Conservation (phyloP, 164 flowering plant genomes). For the Dillenia suffruticosa region DNA sequence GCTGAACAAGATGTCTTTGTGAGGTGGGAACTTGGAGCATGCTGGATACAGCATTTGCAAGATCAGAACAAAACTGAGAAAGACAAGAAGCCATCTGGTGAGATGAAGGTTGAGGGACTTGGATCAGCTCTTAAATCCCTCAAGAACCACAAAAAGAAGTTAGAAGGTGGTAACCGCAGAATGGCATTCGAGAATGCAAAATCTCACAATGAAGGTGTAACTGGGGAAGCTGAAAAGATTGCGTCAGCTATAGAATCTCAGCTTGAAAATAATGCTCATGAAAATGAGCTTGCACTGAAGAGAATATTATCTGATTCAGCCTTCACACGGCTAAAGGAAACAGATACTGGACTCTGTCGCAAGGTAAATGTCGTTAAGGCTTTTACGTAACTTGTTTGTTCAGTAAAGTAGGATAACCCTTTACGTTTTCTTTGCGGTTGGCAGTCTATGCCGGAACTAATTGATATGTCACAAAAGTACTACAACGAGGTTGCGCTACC, state of each 20-base stretch:
- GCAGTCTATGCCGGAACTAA: constrained; percentile 80
- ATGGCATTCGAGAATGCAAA: constrained; percentile 28
- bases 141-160: constrained; percentile 59
- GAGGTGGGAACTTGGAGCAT: constrained; percentile 99
- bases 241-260: constrained; percentile 29
- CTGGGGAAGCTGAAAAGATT: constrained; percentile 37
- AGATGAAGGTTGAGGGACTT: constrained; percentile 91
- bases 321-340: constrained; percentile 76
- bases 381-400: constrained; percentile 5
- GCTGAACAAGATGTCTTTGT: constrained; percentile 36
- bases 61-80: constrained; percentile 88
- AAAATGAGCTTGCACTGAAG: constrained; percentile 57
- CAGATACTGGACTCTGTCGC: constrained; percentile 86
- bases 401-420: constrained; percentile 16
- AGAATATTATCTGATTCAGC: constrained; percentile 61
- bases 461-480: constrained; percentile 80
- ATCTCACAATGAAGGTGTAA: constrained; percentile 20
- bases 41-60: constrained; percentile 98
- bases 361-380: constrained; percentile 46
- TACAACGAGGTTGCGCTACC: constrained; percentile 91
- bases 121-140: constrained; percentile 79
- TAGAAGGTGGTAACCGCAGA: constrained; percentile 33
- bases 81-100: constrained; percentile 69
- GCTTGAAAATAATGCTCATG: constrained; percentile 35
- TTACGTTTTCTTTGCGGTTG: constrained; percentile 42